Evolutionary conservation across 2,329 filamentous ascomycete species (phyloP).

Genomic region (Fusarium camptoceras): DNA sequence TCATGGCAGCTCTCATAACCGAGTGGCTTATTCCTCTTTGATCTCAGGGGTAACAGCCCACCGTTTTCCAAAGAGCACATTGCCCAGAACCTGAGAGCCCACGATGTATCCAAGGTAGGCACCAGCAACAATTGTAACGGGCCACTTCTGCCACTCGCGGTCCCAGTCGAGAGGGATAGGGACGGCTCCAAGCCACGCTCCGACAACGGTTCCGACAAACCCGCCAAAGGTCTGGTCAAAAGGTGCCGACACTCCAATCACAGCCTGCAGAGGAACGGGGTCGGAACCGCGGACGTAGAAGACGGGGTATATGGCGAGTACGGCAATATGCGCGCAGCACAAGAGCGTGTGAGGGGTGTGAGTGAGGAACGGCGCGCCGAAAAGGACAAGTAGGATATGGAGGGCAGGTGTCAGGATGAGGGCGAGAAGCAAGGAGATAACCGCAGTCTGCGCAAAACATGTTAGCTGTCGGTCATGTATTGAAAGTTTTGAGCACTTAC

Average conservation of each 20-base stretch:
- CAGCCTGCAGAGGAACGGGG: slow-evolving; percentile 73
- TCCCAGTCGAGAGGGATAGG: slow-evolving; percentile 99
- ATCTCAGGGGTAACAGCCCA: slow-evolving; percentile 46
- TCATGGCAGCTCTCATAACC: neutral
- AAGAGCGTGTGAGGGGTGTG: slow-evolving; percentile 83
- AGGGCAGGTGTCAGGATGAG: slow-evolving; percentile 74
- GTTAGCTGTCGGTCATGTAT: slow-evolving; percentile 12
- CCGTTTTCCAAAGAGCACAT: slow-evolving; percentile 60
- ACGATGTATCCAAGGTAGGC: slow-evolving; percentile 82
- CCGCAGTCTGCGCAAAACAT: slow-evolving; percentile 53
- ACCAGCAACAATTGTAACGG: slow-evolving; percentile 88
- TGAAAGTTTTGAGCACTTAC: slow-evolving; percentile 51
- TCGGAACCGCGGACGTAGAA: slow-evolving; percentile 90
- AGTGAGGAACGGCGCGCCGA: slow-evolving; percentile 89
- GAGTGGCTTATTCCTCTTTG: slow-evolving; percentile 47
- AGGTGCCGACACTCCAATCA: slow-evolving; percentile 75
- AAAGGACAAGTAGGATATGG: slow-evolving; percentile 79
- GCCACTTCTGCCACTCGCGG: slow-evolving; percentile 99
- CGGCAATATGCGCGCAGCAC: slow-evolving; percentile 81
- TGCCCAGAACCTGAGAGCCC: slow-evolving; percentile 73
- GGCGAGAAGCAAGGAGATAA: slow-evolving; percentile 68
- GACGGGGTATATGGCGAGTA: slow-evolving; percentile 82
- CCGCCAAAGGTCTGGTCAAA: slow-evolving; percentile 88
- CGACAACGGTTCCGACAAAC: slow-evolving; percentile 79
- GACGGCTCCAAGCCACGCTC: slow-evolving; percentile 92